Evolutionary conservation across 2,329 filamentous ascomycete species (phyloP).

Genomic region (Pseudogymnoascus sp.): DNA sequence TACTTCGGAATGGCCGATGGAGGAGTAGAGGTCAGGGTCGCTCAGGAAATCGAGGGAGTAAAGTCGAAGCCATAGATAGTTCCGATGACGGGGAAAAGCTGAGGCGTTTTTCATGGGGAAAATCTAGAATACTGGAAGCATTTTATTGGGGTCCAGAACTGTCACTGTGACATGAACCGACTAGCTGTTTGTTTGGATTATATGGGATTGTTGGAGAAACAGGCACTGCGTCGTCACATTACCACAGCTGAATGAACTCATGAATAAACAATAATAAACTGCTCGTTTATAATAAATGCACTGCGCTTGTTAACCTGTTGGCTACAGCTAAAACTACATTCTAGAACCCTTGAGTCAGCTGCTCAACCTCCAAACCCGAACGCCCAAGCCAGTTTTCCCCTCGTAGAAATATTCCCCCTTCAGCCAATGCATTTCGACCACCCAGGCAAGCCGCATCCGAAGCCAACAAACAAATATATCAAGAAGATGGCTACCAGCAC

Average conservation of each 20-base stretch:
- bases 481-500: constrained; percentile 64
- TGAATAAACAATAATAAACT: too few species aligned
- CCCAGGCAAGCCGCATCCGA: constrained; percentile 62
- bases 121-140: neutral
- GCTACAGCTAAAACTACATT: constrained; percentile 1
- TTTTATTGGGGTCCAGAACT: neutral
- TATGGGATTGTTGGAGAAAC: neutral
- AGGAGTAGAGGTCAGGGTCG: constrained; percentile 48
- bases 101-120: neutral
- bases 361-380: constrained; percentile 2
- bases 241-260: neutral
- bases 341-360: neutral
- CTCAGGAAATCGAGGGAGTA: constrained; percentile 26
- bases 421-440: constrained; percentile 29
- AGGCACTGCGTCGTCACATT: neutral
- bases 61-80: constrained; percentile 22
- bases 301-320: neutral
- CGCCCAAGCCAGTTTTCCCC: neutral
- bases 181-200: neutral
- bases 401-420: neutral
- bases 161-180: neutral
- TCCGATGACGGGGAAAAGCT: neutral
- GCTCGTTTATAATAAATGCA: neutral
- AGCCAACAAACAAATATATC: constrained; percentile 63
- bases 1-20: constrained; percentile 91